Conservation (phyloP, 2,329 filamentous ascomycete species). For the Alternaria triticimaculans region DNA sequence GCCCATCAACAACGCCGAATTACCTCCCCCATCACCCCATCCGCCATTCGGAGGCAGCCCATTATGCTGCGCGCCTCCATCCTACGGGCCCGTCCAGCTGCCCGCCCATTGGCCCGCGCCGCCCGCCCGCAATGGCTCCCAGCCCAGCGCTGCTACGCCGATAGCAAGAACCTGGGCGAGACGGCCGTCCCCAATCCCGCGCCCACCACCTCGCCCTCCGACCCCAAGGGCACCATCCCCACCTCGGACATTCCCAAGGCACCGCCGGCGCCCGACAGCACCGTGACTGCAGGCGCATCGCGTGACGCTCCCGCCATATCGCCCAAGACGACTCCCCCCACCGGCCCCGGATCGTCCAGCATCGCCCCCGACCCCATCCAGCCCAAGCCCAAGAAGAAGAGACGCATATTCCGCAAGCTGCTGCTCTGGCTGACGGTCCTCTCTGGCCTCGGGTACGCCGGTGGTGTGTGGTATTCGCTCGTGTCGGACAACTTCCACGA, state of each 20-base stretch:
- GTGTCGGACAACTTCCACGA: conserved; percentile 98
- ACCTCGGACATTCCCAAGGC: conserved; percentile 57
- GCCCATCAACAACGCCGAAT: conserved; percentile 21
- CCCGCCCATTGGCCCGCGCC: conserved; percentile 40
- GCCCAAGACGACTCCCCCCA: conserved; percentile 48
- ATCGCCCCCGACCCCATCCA: conserved; percentile 50
- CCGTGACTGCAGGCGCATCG: conserved; percentile 40
- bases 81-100: conserved; percentile 56
- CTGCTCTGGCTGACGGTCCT: conserved; percentile 79
- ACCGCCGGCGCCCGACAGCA: conserved; percentile 51
- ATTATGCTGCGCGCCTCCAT: conserved; percentile 64
- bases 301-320: conserved; percentile 40
- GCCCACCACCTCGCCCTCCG: conserved; percentile 29
- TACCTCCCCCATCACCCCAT: conserved; percentile 18
- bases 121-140: conserved; percentile 47
- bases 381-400: conserved; percentile 65
- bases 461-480: conserved; percentile 90
- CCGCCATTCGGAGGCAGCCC: conserved; percentile 50
- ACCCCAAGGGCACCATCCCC: conserved; percentile 53
- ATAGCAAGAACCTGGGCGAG: conserved; percentile 50
- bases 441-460: conserved; percentile 78
- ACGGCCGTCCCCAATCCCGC: conserved; percentile 46
- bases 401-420: conserved; percentile 74
- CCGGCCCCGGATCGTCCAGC: conserved; percentile 52
- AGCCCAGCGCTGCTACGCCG: conserved; percentile 59